These are phyloP conservation scores for Lepidium sativum DNA, from an alignment of 345 rosid genomes.

Conservation along the genomic window DNA sequence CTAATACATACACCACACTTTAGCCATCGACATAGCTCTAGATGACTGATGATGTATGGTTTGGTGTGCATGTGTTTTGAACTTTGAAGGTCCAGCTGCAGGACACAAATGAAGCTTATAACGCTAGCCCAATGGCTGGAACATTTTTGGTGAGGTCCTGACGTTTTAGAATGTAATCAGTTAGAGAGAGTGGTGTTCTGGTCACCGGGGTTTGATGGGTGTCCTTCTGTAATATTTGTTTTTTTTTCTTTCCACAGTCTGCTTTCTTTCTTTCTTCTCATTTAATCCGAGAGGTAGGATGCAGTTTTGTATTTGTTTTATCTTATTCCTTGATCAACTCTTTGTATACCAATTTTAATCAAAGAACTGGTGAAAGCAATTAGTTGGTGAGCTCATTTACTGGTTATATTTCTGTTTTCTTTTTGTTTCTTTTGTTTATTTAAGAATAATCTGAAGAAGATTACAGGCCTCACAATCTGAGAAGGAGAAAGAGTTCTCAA, in stretches of 20 bases:
- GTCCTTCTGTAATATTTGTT: constrained; percentile 12
- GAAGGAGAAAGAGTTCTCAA: constrained; percentile 4
- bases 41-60: constrained; percentile 15
- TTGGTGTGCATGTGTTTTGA: constrained; percentile 16
- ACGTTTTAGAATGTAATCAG: constrained; percentile 24
- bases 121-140: constrained; percentile 24
- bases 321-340: background rate
- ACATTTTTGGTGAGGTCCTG: constrained; percentile 27
- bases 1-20: background rate
- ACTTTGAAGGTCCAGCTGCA: constrained; percentile 27
- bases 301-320: constrained; percentile 10
- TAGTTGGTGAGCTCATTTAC: constrained; percentile 13
- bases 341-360: constrained; percentile 21
- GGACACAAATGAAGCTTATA: constrained; percentile 18
- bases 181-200: constrained; percentile 21
- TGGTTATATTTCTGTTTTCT: background rate
- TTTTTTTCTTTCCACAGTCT: background rate
- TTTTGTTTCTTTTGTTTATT: background rate
- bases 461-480: constrained; percentile 11
- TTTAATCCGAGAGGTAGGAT: constrained; percentile 19
- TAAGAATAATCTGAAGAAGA: too few species aligned
- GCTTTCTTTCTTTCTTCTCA: constrained; percentile 11
- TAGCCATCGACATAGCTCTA: constrained; percentile 6
- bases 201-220: constrained; percentile 12
- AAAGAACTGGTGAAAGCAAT: constrained; percentile 13